phyloP scores from a whole-genome alignment of 805 yeast species.

The Candida germanica region DNA sequence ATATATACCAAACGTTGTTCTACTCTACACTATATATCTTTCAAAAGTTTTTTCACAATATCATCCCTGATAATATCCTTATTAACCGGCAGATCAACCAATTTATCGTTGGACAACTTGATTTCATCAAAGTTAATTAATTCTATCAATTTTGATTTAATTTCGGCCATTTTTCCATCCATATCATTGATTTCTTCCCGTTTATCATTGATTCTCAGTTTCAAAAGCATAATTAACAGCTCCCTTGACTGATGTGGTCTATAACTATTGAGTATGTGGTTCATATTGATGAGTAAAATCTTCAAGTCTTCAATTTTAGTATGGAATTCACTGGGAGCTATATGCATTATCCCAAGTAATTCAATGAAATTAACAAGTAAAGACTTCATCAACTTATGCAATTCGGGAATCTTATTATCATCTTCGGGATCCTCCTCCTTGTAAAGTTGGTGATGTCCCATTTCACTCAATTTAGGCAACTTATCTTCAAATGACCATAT shows the following conservation, averaged over 20 bases:
- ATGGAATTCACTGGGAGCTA: conserved; percentile 61
- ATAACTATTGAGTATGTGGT: conserved; percentile 87
- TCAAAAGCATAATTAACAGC: conserved; percentile 70
- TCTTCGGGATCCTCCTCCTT: conserved; percentile 28
- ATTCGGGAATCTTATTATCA: conserved; percentile 59
- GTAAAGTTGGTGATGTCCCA: conserved; percentile 78
- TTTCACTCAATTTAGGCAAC: conserved; percentile 68
- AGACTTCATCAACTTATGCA: conserved; percentile 77
- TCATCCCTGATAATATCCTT: conserved; percentile 7
- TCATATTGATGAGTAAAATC: conserved; percentile 79
- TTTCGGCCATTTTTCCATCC: conserved; percentile 36
- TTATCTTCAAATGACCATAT: conserved; percentile 82
- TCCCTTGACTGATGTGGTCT: conserved; percentile 95
- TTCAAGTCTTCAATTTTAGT: conserved; percentile 75
- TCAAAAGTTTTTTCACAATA: conserved; percentile 12
- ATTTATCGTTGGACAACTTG: neutral
- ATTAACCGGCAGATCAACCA: conserved; percentile 2
- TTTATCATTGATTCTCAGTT: conserved; percentile 66
- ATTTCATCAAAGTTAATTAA: conserved; percentile 15
- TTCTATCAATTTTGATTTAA: conserved; percentile 33
- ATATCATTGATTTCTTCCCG: conserved; percentile 49
- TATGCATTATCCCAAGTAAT: conserved; percentile 70
- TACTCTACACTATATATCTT: conserved; percentile 2
- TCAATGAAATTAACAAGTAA: conserved; percentile 78
- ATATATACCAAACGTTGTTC: neutral